Conservation (phyloP, 75 land plant species). For the Isoetes taiwanensis region DNA sequence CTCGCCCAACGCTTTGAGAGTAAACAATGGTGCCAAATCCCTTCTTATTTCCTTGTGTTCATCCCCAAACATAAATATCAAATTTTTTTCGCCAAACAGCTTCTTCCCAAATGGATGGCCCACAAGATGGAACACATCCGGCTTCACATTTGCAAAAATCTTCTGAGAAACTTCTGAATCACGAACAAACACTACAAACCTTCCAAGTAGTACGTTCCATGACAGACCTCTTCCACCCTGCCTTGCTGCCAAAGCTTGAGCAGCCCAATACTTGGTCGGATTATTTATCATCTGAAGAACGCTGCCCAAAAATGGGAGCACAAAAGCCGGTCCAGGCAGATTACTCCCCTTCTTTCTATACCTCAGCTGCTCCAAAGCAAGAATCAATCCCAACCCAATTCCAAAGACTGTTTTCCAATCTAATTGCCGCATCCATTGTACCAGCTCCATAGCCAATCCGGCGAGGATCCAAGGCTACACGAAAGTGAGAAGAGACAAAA, state of each 20-base stretch:
- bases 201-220: constrained; percentile 56
- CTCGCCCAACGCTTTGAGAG: constrained; percentile 53
- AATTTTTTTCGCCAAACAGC: constrained; percentile 82
- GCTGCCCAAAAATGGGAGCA: constrained; percentile 68
- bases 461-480: no score
- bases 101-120: constrained; percentile 96
- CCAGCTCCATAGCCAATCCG: no score
- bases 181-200: constrained; percentile 59
- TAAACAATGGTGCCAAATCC: constrained; percentile 79
- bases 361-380: constrained; percentile 39
- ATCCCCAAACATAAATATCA: constrained; percentile 78
- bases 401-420: no score
- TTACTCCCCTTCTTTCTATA: constrained; percentile 46
- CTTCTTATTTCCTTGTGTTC: constrained; percentile 79
- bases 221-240: constrained; percentile 35
- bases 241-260: constrained; percentile 38
- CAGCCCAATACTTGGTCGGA: constrained; percentile 66
- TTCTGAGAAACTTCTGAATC: constrained; percentile 70
- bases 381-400: background rate
- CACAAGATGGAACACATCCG: constrained; percentile 62
- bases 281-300: constrained; percentile 40
- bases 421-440: no score
- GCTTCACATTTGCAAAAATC: constrained; percentile 76
- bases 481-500: no score
- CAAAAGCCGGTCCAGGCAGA: constrained; percentile 54